Evolutionary conservation across 2,329 filamentous ascomycete species (phyloP), one percentile per base, ranked within the genome.

Genomic region (Colletotrichum brevisporum): DNA sequence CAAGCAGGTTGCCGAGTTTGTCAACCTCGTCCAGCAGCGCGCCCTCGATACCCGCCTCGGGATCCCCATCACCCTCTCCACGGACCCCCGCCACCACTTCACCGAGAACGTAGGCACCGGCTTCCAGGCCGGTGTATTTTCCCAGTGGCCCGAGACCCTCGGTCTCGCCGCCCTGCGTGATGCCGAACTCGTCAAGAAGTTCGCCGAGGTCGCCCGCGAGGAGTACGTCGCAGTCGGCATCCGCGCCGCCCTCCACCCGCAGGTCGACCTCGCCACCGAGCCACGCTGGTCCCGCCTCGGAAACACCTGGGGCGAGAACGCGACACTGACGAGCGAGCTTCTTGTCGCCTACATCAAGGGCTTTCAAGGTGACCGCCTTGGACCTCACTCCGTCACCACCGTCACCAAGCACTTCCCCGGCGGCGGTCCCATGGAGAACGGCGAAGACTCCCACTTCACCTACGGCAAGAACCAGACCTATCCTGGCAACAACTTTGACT

Each of bases 381-480:
- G 84, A 0, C 71, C 75, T 0, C 69, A 80, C 31, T 84, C 83
- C 2, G 81, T 87, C 4, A 81, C 80, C 1, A 84, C 85, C 0
- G 81, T 86, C 2, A 86, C 85, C 0, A 88, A 88, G 75, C 85
- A 88, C 70, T 88, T 88, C 71, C 85, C 85, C 0, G 86, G 86
- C 5, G 84, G 81, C 8, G 86, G 86, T 0, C 81, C 85, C 0
- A 79, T 83, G 72, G 76, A 84, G 65, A 76, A 84, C 54, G 86
- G 86, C 21, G 83, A 87, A 54, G 86, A 88, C 71, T 82, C 83
- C 16, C 86, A 88, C 63, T 88, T 87, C 69, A 74, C 75, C 0
- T 86, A 86, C 64, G 86, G 86, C 39, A 85, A 85, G 73, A 85
- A 87, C 62, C 77, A 81, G 67, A 82, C 82, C 0, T 88, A 87